Evolutionary conservation across 2,329 filamentous ascomycete genomes (phyloP).

Genomic region (Hypoxylon sp.): DNA sequence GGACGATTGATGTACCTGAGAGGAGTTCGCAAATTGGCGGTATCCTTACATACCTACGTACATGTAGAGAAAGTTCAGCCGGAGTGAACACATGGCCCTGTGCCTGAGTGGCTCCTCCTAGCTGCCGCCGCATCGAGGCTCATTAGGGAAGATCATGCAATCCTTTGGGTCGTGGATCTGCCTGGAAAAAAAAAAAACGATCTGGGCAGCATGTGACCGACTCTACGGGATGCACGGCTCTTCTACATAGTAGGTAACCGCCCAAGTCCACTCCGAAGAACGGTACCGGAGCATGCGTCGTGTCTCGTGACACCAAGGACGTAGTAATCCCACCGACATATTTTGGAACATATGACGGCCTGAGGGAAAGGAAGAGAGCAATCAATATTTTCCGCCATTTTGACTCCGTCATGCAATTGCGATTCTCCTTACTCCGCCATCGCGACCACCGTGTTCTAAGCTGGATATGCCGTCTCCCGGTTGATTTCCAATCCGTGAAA

Average conservation of each 20-base stretch:
- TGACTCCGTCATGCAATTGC: constrained; percentile 32
- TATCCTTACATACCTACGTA: constrained; percentile 5
- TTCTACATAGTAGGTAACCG: constrained; percentile 14
- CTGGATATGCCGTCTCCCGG: constrained; percentile 10
- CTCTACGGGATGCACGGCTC: constrained; percentile 36
- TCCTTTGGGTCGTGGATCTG: constrained; percentile 33
- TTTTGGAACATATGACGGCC: constrained; percentile 36
- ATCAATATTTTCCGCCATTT: constrained; percentile 37
- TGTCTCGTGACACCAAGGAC: constrained; percentile 42
- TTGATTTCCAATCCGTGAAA: constrained; percentile 14
- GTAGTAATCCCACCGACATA: constrained; percentile 40
- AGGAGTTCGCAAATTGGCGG: constrained; percentile 22
- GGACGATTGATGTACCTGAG: constrained; percentile 30
- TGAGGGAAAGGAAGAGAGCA: constrained; percentile 19
- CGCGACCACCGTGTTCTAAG: constrained; percentile 8
- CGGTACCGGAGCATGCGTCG: constrained; percentile 40
- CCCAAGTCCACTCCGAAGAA: constrained; percentile 31
- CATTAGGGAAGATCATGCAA: constrained; percentile 39
- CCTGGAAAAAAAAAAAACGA: constrained; percentile 17
- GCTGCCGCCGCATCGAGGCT: constrained; percentile 40
- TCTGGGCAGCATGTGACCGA: constrained; percentile 41
- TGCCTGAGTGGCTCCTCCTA: constrained; percentile 29
- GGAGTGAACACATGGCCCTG: constrained; percentile 33
- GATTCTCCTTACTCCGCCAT: constrained; percentile 20
- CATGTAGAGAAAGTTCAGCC: constrained; percentile 23